phyloP scores from a whole-genome alignment of 179 eudicot genomes.

The Camellia oleifera region DNA sequence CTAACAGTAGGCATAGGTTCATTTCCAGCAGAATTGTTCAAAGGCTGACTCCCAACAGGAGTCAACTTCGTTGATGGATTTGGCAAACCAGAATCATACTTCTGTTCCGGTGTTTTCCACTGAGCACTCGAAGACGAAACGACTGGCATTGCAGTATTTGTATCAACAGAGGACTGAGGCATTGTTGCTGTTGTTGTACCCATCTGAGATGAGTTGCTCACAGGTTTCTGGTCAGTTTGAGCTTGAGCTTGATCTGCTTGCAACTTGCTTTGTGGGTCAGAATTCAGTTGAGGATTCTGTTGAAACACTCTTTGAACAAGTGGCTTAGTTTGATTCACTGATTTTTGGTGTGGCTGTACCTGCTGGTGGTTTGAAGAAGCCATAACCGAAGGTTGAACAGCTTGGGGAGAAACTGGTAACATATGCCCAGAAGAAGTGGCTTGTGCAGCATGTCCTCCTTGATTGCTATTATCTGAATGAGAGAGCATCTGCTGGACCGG shows the following conservation, averaged over 20 bases:
- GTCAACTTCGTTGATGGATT: conserved; percentile 30
- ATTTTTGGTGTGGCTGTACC: conserved; percentile 44
- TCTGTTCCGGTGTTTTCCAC: conserved; percentile 43
- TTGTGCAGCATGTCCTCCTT: conserved; percentile 40
- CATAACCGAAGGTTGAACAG: conserved; percentile 27
- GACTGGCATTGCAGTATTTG: conserved; percentile 26
- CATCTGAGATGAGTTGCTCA: conserved; percentile 30
- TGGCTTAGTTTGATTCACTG: conserved; percentile 41
- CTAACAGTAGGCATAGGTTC: conserved; percentile 34
- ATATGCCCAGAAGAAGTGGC: conserved; percentile 36
- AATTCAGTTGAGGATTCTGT: conserved; percentile 42
- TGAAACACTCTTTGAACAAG: conserved; percentile 48
- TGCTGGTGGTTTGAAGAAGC: conserved; percentile 46
- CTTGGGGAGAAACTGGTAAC: conserved; percentile 34
- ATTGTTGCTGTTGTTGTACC: conserved; percentile 22
- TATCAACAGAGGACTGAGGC: conserved; percentile 33
- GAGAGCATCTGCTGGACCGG: conserved; percentile 48
- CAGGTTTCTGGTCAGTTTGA: conserved; percentile 35
- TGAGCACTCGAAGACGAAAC: conserved; percentile 41
- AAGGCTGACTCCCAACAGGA: conserved; percentile 35
- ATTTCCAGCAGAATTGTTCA: conserved; percentile 33
- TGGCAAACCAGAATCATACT: conserved; percentile 30
- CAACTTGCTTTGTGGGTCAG: conserved; percentile 41
- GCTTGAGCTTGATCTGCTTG: conserved; percentile 32
- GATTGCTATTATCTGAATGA: conserved; percentile 46